Percentiles rank a stretch among this genome's conserved stretches.
These are phyloP conservation scores for Fusarium protoensiforme DNA, from an alignment of 2,329 filamentous ascomycete genomes.

Conservation along the genomic window DNA sequence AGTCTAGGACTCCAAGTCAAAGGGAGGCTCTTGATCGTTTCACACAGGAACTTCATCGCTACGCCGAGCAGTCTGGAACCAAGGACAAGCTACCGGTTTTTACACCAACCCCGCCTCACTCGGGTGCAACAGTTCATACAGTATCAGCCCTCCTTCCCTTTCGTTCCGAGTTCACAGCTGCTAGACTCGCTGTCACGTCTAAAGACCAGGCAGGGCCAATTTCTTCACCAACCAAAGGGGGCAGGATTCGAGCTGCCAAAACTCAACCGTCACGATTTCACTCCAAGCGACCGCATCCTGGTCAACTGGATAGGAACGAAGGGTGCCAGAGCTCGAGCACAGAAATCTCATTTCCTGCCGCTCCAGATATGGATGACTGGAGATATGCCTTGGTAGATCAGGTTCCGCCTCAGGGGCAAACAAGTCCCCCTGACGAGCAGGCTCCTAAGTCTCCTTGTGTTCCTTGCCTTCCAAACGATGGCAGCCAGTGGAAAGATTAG, in stretches of 20 bases:
- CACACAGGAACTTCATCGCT: slow-evolving; percentile 44
- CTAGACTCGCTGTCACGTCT: slow-evolving; percentile 68
- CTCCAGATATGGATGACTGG: slow-evolving; percentile 47
- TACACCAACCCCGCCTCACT: slow-evolving; percentile 54
- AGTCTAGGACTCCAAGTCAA: slow-evolving; percentile 57
- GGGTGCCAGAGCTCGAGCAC: slow-evolving; percentile 42
- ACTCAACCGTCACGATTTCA: neutral
- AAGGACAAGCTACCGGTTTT: slow-evolving; percentile 52
- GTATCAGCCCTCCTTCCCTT: slow-evolving; percentile 65
- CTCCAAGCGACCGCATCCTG: slow-evolving; percentile 14
- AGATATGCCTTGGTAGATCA: slow-evolving; percentile 49
- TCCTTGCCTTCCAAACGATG: slow-evolving; percentile 43
- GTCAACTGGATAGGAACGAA: slow-evolving; percentile 46
- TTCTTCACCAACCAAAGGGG: slow-evolving; percentile 9
- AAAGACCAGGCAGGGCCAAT: slow-evolving; percentile 52
- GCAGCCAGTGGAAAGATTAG: slow-evolving; percentile 35
- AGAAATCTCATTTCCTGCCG: slow-evolving; percentile 46
- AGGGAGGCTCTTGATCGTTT: slow-evolving; percentile 53
- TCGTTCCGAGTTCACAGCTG: slow-evolving; percentile 62
- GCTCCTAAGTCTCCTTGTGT: slow-evolving; percentile 33
- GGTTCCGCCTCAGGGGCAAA: slow-evolving; percentile 36
- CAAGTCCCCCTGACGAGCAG: slow-evolving; percentile 18
- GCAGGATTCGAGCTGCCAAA: slow-evolving; percentile 12
- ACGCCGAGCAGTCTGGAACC: slow-evolving; percentile 49
- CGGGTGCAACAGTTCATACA: slow-evolving; percentile 60